Percentiles rank a stretch among this genome's conserved stretches.
Evolutionary conservation across 2,329 filamentous ascomycete genomes (phyloP).

Genomic region (Fusarium sp.): DNA sequence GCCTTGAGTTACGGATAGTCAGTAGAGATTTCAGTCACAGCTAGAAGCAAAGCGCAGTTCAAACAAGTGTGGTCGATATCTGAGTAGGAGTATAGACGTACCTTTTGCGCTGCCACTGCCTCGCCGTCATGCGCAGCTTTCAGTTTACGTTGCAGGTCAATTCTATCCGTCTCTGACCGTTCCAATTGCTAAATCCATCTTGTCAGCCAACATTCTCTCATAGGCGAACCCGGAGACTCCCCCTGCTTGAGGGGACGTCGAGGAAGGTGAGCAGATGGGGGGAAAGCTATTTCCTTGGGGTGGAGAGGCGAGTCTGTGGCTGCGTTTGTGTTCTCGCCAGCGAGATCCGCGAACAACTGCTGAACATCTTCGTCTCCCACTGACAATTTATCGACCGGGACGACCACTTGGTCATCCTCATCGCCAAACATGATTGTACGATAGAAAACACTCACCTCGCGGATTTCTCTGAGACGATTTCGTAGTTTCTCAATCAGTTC

Average conservation of each 20-base stretch:
- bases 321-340: neutral
- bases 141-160: slow-evolving; percentile 65
- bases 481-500: slow-evolving; percentile 70
- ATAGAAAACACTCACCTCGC: slow-evolving; percentile 62
- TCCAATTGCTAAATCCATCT: slow-evolving; percentile 63
- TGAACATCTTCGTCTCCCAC: neutral
- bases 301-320: neutral
- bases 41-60: neutral
- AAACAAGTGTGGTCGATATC: neutral
- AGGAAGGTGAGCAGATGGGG: slow-evolving; percentile 2
- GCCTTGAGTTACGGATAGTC: slow-evolving; percentile 52
- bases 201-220: slow-evolving; percentile 26
- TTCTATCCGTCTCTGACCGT: slow-evolving; percentile 66
- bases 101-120: slow-evolving; percentile 63
- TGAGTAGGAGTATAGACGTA: slow-evolving; percentile 50
- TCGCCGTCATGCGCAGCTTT: slow-evolving; percentile 64
- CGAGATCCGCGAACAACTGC: neutral
- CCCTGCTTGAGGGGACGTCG: slow-evolving; percentile 3
- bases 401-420: slow-evolving; percentile 25
- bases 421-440: slow-evolving; percentile 14
- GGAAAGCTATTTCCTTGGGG: neutral
- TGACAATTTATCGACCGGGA: neutral
- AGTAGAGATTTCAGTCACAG: slow-evolving; percentile 18
- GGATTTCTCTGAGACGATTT: slow-evolving; percentile 64
- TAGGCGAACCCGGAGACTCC: neutral